Evolutionary conservation across 768 basidiomycete species (phyloP), one percentile per base, ranked within the genome.

Genomic region (Hemileccinum impolitum): DNA sequence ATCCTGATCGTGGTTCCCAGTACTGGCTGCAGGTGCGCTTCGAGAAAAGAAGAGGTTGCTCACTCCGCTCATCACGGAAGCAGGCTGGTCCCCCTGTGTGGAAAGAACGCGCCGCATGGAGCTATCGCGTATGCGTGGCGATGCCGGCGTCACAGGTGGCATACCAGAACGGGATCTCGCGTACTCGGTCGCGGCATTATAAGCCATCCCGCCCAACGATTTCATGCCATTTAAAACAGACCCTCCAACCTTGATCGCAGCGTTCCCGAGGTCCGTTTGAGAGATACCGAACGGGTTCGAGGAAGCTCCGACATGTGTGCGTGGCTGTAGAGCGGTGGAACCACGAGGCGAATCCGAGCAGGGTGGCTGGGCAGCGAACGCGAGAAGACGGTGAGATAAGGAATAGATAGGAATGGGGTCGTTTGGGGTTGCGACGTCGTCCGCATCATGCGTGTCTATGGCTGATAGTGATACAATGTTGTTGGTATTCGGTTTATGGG

Each of bases 191-290:
- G 72, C 75, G 34, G 79, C 81, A 15, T 72, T 73, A 30, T 76
- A 73, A 1, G 84, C 85, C 57, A 81, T 70, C 14, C 82, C 83
- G 2, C 84, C 80, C 2, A 86, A 61, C 7, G 77, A 76, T 60
- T 78, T 77, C 75, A 87, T 77, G 17, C 84, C 83, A 55, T 74
- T 81, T 49, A 85, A 65, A 10, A 88, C 73, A 19, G 73, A 78
- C 28, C 79, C 82, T 18, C 84, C 83, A 2, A 83, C 77, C 54
- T 74, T 80, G 46, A 78, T 56, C 7, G 84, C 83, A 10, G 81
- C 73, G 48, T 64, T 73, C 14, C 82, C 78, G 2, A 82, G 53
- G 39, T 82, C 78, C 2, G 72, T 71, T 50, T 78, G 78, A 2
- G 72, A 70, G 42, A 73, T 64, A 23, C 66, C 63, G 28, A 70